Evolutionary conservation across 208 protist species (phyloP).

Genomic region (Crithidia expoeki): DNA sequence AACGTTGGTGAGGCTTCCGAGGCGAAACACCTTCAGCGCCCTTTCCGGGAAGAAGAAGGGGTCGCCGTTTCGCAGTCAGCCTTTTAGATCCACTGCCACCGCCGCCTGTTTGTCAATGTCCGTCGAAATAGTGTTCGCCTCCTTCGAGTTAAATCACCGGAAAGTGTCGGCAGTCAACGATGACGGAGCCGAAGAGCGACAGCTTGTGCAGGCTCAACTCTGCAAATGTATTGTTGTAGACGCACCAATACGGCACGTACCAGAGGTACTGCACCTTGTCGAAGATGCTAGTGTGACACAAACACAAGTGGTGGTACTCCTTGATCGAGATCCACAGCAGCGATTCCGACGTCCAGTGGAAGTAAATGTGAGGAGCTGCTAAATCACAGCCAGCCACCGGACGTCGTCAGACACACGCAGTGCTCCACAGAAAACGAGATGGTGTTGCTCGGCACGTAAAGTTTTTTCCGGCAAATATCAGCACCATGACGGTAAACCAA

Average conservation of each 20-base stretch:
- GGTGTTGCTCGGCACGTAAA: conserved; percentile 24
- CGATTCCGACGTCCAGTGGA: conserved; percentile 65
- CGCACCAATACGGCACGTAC: conserved; percentile 54
- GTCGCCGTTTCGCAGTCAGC: conserved; percentile 59
- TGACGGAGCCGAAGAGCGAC: conserved; percentile 78
- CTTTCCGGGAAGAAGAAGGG: conserved; percentile 89
- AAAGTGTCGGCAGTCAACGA: conserved; percentile 75
- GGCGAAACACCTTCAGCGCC: conserved; percentile 80
- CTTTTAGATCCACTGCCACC: conserved; percentile 63
- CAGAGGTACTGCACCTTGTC: conserved; percentile 79
- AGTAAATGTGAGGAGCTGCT: conserved; percentile 65
- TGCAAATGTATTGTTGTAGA: conserved; percentile 71
- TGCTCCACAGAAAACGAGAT: conserved; percentile 43
- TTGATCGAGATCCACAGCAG: conserved; percentile 56
- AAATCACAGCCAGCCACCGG: conserved; percentile 54
- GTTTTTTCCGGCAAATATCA: conserved; percentile 29
- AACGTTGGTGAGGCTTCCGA: conserved; percentile 80
- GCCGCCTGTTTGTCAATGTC: conserved; percentile 82
- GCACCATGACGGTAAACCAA: conserved; percentile 34
- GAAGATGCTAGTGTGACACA: conserved; percentile 90
- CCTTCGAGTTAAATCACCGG: conserved; percentile 80
- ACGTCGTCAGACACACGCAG: conserved; percentile 40
- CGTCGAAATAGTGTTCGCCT: conserved; percentile 60
- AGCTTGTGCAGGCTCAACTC: conserved; percentile 74
- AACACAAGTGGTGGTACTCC: conserved; percentile 59